These are phyloP conservation scores for Carallia brachiata DNA, from an alignment of 345 rosid species.

Conservation along the genomic window DNA sequence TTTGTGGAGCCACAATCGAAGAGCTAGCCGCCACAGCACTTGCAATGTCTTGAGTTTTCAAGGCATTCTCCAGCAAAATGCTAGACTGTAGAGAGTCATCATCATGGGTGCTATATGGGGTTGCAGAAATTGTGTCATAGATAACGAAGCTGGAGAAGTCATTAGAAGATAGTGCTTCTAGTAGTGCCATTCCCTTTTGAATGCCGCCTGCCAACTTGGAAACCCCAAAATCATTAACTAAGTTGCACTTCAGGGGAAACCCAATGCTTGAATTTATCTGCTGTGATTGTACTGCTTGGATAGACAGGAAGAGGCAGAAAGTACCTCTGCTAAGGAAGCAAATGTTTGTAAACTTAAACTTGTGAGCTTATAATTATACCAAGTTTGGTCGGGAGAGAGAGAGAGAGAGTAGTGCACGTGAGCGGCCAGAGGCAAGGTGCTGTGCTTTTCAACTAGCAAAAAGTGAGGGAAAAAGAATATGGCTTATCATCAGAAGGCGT, in stretches of 20 bases:
- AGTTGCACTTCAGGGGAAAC: conserved; percentile 2
- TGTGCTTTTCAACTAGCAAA: conserved; percentile 24
- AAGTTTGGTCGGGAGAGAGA: background rate
- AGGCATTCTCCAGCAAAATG: conserved; percentile 12
- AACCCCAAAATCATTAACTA: background rate
- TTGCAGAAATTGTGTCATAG: conserved; percentile 62
- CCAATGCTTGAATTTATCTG: too few relatives aligned
- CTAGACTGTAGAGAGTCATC: conserved; percentile 21
- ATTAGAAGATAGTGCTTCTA: conserved; percentile 63
- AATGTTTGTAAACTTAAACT: background rate
- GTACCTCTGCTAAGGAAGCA: too few relatives aligned
- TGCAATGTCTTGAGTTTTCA: conserved; percentile 23
- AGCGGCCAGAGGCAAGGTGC: conserved; percentile 31
- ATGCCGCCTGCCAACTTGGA: background rate
- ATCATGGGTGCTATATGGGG: conserved; percentile 35
- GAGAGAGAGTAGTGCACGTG: background rate
- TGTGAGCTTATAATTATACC: background rate
- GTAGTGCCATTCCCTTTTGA: conserved; percentile 40
- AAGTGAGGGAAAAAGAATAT: conserved; percentile 18
- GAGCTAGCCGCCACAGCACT: conserved; percentile 18
- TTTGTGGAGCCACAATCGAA: conserved; percentile 15
- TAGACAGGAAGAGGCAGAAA: too few relatives aligned
- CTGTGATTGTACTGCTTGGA: too few relatives aligned
- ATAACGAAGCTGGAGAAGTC: conserved; percentile 62
- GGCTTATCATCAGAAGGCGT: too few relatives aligned